Evolutionary conservation across 768 basidiomycete species (phyloP).

Genomic region (Leccinum sublutescens): DNA sequence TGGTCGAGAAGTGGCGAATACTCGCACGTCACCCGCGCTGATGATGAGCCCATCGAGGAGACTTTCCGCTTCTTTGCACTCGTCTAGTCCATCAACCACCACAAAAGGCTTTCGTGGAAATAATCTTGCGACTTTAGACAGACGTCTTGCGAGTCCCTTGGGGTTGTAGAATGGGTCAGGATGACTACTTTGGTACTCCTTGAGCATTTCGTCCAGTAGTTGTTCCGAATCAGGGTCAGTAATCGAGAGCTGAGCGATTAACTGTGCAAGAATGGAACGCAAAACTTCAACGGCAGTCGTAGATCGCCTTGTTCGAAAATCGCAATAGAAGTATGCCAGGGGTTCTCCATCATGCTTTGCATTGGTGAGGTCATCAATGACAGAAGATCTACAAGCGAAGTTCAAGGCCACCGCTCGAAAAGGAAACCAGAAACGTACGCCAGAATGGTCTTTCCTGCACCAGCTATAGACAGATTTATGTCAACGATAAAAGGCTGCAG

Average conservation of each 20-base stretch:
- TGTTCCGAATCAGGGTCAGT: neutral
- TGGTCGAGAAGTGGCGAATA: slow-evolving; percentile 13
- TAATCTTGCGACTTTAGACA: neutral
- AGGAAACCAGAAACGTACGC: neutral
- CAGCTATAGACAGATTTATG: neutral
- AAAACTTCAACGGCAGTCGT: slow-evolving; percentile 14
- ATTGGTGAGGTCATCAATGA: neutral
- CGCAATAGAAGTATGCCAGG: slow-evolving; percentile 23
- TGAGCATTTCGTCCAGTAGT: slow-evolving; percentile 4
- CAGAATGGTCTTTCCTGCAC: neutral
- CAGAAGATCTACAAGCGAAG: neutral
- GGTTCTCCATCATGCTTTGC: neutral
- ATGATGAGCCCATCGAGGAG: slow-evolving; percentile 11
- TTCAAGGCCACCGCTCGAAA: neutral
- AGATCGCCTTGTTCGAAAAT: slow-evolving; percentile 14
- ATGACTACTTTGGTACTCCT: neutral
- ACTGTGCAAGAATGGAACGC: slow-evolving; percentile 21
- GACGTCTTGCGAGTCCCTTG: neutral
- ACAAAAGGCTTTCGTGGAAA: slow-evolving; percentile 6
- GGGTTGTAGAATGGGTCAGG: slow-evolving; percentile 1
- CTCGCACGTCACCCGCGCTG: neutral
- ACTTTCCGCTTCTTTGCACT: slow-evolving; percentile 13
- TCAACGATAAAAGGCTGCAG: neutral
- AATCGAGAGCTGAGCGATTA: neutral
- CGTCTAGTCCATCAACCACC: slow-evolving; percentile 25